Evolutionary conservation across 169 alveolate species (phyloP), one percentile per base, ranked within the genome.

Genomic region (Eimeria acervulina): DNA sequence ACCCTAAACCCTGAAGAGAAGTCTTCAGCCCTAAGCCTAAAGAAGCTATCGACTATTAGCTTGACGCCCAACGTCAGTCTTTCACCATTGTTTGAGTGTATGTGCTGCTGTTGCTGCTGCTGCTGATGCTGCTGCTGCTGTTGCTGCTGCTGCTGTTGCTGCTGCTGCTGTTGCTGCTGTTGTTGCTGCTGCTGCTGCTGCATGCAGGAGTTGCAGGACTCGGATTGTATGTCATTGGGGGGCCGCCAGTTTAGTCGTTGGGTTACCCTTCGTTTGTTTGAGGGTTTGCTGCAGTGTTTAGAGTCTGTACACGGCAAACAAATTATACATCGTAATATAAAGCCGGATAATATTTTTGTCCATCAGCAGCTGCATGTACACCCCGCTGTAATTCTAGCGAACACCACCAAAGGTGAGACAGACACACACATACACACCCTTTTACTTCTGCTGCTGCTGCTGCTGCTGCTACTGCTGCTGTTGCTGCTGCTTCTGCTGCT

Each of bases 291-390:
- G 90, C 70, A 47, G 81, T 66, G 90, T 21, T 55, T 95, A 40
- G 55, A 36, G 47, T 97, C 13, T 51, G 55, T 95, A 42, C 96
- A 95, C 59, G 23, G 23, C 1, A 59, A 47, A 2, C 91, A 90
- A 3, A 52, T 85, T 13, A 33, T 68, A 33, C 96, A 95, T 44
- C 26, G 96, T 15, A 95, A 95, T 38, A 19, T 95, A 26, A 95
- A 95, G 33, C 96, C 96, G n/a, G 96, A 95, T 19, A 95, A 95
- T 31, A 95, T 95, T 44, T 87, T 44, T 80, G 47, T 68, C 91
- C 95, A n/a, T 95, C 96, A 28, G 96, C 96, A 5, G 33, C 83
- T 36, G 78, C 47, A 88, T 88, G 95, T 31, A 51, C 87, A 26
- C 95, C 96, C 63, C 40, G 91, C 51, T 83, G 96, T 33, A 81